phyloP scores from a whole-genome alignment of 116 monocot species.

The Papilionanthe hybrid region DNA sequence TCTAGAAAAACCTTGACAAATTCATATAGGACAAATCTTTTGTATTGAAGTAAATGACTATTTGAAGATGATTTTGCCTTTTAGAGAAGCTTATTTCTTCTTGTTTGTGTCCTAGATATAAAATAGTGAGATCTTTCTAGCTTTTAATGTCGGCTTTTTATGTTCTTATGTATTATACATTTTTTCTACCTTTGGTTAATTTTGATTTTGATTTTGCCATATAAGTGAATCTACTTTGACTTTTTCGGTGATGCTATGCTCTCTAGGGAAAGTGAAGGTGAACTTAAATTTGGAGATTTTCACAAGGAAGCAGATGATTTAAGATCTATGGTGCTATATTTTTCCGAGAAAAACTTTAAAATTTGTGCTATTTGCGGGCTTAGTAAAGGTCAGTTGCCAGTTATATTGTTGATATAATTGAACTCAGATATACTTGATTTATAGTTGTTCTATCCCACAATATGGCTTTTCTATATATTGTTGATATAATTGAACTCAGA shows the following conservation, averaged over 20 bases:
- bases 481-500: too few species aligned
- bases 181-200: background rate
- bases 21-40: too few species aligned
- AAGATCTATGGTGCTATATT: conserved; percentile 42
- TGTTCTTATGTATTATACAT: background rate
- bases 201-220: background rate
- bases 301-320: conserved; percentile 54
- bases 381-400: conserved; percentile 53
- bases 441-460: too few species aligned
- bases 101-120: background rate
- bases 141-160: background rate
- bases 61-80: background rate
- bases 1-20: too few species aligned
- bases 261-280: conserved; percentile 59
- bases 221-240: background rate
- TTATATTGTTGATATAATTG: too few species aligned
- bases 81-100: background rate
- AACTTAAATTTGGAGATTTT: conserved; percentile 50
- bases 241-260: background rate
- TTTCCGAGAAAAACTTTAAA: conserved; percentile 27
- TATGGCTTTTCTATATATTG: too few species aligned
- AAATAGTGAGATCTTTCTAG: background rate
- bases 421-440: background rate
- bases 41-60: background rate
- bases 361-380: conserved; percentile 62